Conservation (phyloP, 164 flowering plant genomes). For the Vitis labrusca region DNA sequence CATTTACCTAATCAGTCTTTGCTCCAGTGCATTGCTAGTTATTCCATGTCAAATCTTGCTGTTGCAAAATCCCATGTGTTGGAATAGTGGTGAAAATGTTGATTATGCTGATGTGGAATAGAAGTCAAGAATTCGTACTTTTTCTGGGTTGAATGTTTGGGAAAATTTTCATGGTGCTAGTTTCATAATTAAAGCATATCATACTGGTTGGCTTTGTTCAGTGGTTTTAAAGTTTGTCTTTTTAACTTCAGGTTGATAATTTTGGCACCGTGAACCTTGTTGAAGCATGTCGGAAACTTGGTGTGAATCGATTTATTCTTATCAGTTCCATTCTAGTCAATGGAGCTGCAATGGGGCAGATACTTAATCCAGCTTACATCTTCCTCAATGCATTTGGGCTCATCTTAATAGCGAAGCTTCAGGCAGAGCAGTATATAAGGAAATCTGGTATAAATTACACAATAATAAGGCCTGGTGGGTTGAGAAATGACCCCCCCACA, state of each 20-base stretch:
- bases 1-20: too few species aligned
- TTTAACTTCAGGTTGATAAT: conserved; percentile 72
- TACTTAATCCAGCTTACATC: conserved; percentile 89
- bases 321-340: conserved; percentile 90
- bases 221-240: neutral
- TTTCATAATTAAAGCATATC: too few species aligned
- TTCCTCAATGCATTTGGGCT: conserved; percentile 90
- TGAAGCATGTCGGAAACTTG: conserved; percentile 77
- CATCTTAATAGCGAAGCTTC: conserved; percentile 84
- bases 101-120: too few species aligned
- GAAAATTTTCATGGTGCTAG: too few species aligned
- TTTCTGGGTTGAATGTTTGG: too few species aligned
- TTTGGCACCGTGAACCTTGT: conserved; percentile 94
- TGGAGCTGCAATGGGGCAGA: conserved; percentile 97
- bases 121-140: too few species aligned
- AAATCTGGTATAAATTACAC: conserved; percentile 93
- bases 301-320: conserved; percentile 76
- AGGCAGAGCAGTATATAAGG: conserved; percentile 83
- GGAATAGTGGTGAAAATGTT: too few species aligned
- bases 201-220: too few species aligned
- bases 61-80: too few species aligned
- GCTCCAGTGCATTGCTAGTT: too few species aligned
- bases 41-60: too few species aligned
- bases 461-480: conserved; percentile 95
- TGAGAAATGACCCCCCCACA: conserved; percentile 79